A percentile compares a stretch with the other conserved stretches of the same genome.
Conservation (phyloP, 768 basidiomycete species). For the Dacryopinax spathularia region DNA sequence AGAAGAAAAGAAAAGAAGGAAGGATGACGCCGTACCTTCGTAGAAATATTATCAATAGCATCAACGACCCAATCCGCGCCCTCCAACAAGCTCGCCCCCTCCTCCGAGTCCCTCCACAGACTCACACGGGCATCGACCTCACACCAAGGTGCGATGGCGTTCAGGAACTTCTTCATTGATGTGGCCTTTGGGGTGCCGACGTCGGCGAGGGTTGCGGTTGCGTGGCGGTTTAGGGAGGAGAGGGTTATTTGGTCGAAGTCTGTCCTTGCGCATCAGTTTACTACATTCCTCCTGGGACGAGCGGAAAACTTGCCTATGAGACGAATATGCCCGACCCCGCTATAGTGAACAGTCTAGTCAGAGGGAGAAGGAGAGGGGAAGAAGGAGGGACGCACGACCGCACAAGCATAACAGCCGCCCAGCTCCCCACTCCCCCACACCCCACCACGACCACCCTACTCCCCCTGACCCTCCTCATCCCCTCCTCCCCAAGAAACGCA, state of each 20-base stretch:
- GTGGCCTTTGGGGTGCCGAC: constrained; percentile 89
- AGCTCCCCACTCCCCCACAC: constrained; percentile 92
- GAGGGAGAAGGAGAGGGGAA: neutral
- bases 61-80: constrained; percentile 92
- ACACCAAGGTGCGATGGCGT: constrained; percentile 69
- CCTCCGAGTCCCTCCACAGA: constrained; percentile 57
- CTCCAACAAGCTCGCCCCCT: constrained; percentile 55
- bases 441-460: constrained; percentile 79
- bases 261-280: constrained; percentile 16
- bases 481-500: constrained; percentile 82
- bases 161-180: constrained; percentile 42
- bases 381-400: constrained; percentile 54
- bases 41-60: constrained; percentile 94
- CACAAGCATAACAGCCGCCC: constrained; percentile 86
- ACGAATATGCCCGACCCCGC: constrained; percentile 61
- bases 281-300: constrained; percentile 9
- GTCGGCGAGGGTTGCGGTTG: constrained; percentile 73
- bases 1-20: neutral
- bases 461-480: constrained; percentile 61
- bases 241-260: constrained; percentile 96
- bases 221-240: constrained; percentile 88
- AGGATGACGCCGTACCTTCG: constrained; percentile 36
- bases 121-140: constrained; percentile 72
- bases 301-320: constrained; percentile 29
- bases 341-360: constrained; percentile 19